Evolutionary conservation across 2,329 filamentous ascomycete genomes (phyloP), one percentile per base, ranked within the genome.

Genomic region (Chaetomiaceae sp.): DNA sequence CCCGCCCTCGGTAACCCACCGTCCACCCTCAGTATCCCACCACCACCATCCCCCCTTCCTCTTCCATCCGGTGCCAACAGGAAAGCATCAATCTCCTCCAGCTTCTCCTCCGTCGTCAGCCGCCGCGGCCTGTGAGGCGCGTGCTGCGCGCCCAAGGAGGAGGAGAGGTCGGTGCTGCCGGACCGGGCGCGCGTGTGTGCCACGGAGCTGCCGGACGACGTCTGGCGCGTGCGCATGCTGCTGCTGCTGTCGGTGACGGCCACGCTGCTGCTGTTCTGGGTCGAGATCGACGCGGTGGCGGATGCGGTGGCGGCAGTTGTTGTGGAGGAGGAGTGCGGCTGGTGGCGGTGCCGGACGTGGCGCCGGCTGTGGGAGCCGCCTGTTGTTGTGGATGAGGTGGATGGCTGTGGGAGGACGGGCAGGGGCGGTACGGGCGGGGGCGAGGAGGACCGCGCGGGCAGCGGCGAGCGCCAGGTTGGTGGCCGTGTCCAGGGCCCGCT

Each of bases 51-150:
- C 7, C 19, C 42, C 15, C 11, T n/a, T n/a, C n/a, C n/a, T n/a
- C n/a, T n/a, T n/a, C n/a, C n/a, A n/a, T n/a, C n/a, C n/a, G n/a
- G n/a, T n/a, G n/a, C n/a, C n/a, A n/a, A n/a, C n/a, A n/a, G 35
- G 29, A 52, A 54, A 3, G 42, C 47, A 27, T 54, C 52, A 22
- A 52, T 50, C 47, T 52, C 52, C 4, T 36, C 45, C 17, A 54
- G 34, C 39, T 52, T 54, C 37, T 54, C 49, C 45, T 52, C 52
- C 4, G 48, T 42, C 36, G 50, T 52, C 45, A 52, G 27, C 12
- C 40, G 35, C 12, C 49, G 38, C n/a, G n/a, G n/a, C n/a, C n/a
- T n/a, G n/a, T n/a, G n/a, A n/a, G n/a, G n/a, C n/a, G n/a, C n/a
- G n/a, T n/a, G n/a, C n/a, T n/a, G n/a, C n/a, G n/a, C n/a, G n/a